phyloP scores from a whole-genome alignment of 1,284 basidiomycete species.

The Naganishia sp. region DNA sequence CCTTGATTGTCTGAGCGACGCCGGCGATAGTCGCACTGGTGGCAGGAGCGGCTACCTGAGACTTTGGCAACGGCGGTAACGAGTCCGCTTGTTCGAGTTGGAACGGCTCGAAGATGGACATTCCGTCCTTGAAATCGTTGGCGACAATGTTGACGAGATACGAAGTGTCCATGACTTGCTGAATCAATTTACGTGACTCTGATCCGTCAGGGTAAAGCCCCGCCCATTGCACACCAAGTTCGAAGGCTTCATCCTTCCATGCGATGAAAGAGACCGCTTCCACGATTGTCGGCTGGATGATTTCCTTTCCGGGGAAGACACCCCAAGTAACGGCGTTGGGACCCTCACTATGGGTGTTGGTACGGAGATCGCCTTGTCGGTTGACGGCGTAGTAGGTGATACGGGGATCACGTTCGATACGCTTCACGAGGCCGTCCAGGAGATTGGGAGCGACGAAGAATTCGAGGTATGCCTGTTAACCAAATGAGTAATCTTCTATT shows the following conservation, averaged over 20 bases:
- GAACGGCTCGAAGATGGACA: slow-evolving; percentile 87
- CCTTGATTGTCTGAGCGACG: slow-evolving; percentile 38
- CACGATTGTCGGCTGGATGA: slow-evolving; percentile 96
- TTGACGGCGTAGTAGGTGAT: slow-evolving; percentile 89
- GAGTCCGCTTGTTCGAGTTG: slow-evolving; percentile 47
- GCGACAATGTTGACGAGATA: slow-evolving; percentile 97
- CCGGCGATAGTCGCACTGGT: slow-evolving; percentile 35
- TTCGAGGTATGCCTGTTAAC: slow-evolving; percentile 85
- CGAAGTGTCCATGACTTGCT: slow-evolving; percentile 73
- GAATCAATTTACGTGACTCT: slow-evolving; percentile 73
- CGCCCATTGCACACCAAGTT: slow-evolving; percentile 92
- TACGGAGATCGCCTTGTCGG: slow-evolving; percentile 80
- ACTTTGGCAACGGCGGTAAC: slow-evolving; percentile 30
- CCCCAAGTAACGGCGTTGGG: slow-evolving; percentile 99
- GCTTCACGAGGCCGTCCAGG: slow-evolving; percentile 71
- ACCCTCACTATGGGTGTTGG: slow-evolving; percentile 91
- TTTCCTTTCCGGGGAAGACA: slow-evolving; percentile 97
- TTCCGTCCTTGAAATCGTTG: slow-evolving; percentile 85
- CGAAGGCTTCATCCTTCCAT: slow-evolving; percentile 87
- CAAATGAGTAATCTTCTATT: neutral
- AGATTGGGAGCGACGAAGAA: slow-evolving; percentile 83
- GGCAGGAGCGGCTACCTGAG: slow-evolving; percentile 19
- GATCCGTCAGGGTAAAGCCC: slow-evolving; percentile 80
- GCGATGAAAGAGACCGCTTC: slow-evolving; percentile 66
- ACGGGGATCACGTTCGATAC: slow-evolving; percentile 83